Evolutionary conservation across 306 rosid species (phyloP), one percentile per base, ranked within the genome.

Genomic region (Fagus crenata): DNA sequence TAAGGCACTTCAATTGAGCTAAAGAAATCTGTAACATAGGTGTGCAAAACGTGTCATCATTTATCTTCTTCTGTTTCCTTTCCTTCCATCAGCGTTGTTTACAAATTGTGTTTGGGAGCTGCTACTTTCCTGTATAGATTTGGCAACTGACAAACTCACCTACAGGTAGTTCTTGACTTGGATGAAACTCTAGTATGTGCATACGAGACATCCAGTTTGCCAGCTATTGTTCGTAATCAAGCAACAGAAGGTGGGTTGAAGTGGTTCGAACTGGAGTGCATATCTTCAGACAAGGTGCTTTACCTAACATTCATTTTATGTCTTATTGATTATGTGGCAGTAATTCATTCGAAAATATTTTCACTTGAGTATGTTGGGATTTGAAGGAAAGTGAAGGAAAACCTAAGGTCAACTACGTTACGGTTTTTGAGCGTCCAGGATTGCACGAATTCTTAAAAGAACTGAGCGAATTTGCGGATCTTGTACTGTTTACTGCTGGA

Each of bases 391-490:
- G 77, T 83, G 98, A 90, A 74, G 97, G 92, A 56, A 89, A 88
- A 72, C 92, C 92, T 0, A 95, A 95, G 90, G 80, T 95, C 78
- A 92, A 83, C 84, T 86, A 82, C 69, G 97, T 95, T 59, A 95
- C 97, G 12, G 97, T 90, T 71, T 95, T 92, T 73, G 98, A 95
- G 83, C 97, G 98, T 54, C 98, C 97, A 54, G 98, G 97, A 61
- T 81, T 95, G 92, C 84, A 87, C 60, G 96, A 95, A 71, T 95
- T 95, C 87, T 86, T 95, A 76, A 82, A 69, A 49, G 87, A 76
- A 79, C 81, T 89, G 35, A 67, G 90, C 88, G 95, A 92, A 85
- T 90, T 95, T 88, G 91, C 97, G 53, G 92, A 92, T 80, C 81
- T 92, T 84, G 91, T 90, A 67, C 86, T 95, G 78, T 92, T 95